Conservation (phyloP, 108 stramenopile species). For the Ochromonas danica region DNA sequence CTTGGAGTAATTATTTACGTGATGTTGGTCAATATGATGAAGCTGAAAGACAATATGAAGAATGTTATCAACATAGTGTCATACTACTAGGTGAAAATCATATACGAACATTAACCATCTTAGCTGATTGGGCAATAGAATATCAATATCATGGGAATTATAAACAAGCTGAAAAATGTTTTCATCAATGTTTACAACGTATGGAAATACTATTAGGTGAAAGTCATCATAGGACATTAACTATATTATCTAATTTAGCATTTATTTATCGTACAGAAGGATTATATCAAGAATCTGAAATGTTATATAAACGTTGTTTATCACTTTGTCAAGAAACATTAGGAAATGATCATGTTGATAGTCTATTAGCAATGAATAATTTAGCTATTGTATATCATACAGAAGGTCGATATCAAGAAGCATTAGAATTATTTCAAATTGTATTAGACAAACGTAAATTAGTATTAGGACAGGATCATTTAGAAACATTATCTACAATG, state of each 20-base stretch:
- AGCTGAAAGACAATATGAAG: not conserved
- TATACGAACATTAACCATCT: not conserved
- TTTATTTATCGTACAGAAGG: not conserved
- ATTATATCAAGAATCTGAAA: not conserved
- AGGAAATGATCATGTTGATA: slow-evolving; percentile 16
- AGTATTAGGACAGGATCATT: slow-evolving; percentile 1
- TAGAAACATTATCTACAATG: not conserved
- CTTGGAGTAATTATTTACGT: not conserved
- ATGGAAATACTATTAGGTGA: not conserved
- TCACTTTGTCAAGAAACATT: too few relatives aligned
- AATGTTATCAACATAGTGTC: not conserved
- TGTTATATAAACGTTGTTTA: not conserved
- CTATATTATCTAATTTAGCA: not conserved
- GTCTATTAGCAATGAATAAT: slow-evolving; percentile 5
- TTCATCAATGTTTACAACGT: not conserved
- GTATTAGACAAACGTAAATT: not conserved
- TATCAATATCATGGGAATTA: not conserved
- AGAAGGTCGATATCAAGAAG: not conserved
- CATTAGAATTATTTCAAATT: not conserved
- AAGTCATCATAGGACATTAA: not conserved
- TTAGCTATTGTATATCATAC: not conserved
- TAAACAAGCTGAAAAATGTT: not conserved
- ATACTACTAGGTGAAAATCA: not conserved
- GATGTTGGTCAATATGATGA: not conserved
- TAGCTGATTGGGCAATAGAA: not conserved